Evolutionary conservation across 495 filamentous ascomycete species (phyloP), one percentile per base, ranked within the genome.

Genomic region (Aspergillus egyptiacus): DNA sequence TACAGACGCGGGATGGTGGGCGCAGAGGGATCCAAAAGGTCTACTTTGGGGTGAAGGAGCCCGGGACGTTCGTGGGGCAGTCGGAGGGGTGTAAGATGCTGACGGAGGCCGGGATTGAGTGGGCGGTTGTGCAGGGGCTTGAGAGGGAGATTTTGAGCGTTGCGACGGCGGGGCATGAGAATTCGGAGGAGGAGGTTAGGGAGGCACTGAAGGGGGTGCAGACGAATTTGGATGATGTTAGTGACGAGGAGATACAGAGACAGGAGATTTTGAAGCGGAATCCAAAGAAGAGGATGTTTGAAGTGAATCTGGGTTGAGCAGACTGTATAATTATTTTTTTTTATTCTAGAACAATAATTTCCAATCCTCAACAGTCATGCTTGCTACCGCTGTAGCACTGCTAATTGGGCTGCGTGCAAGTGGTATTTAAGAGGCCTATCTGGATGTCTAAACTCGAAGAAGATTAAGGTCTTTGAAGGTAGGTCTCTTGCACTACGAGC

Each of bases 41-140:
- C 6, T 94, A 87, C 58, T 81, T 95, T 42, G 93, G 93, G 0
- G 85, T 94, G 0, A 75, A 83, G 61, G 93, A 98, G 71, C 93
- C 93, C 0, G 82, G 82, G 48, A 94, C 76, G 22, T 98, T 98
- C 67, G 86, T 97, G 20, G 81, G 79, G 19, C 77, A 78, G 41
- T 96, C 94, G 50, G 78, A 81, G 55, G 89, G 89, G 28, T 82
- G 81, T 65, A 65, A 59, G 58, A 82, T 76, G 60, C 70, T 98
- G 47, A 75, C 80, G 48, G 75, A 76, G n/a, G 82, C 79, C 5
- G 87, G 89, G n/a, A 79, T 98, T 32, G 64, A 77, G 28, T 85
- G 86, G 54, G 67, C 85, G 18, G 74, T 83, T 58, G 77, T 97
- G 13, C 45, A 67, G 18, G 93, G 93, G 1, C 66, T 95, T 20